Evolutionary conservation across 768 basidiomycete genomes (phyloP).

Genomic region (Suillus ampliporus): DNA sequence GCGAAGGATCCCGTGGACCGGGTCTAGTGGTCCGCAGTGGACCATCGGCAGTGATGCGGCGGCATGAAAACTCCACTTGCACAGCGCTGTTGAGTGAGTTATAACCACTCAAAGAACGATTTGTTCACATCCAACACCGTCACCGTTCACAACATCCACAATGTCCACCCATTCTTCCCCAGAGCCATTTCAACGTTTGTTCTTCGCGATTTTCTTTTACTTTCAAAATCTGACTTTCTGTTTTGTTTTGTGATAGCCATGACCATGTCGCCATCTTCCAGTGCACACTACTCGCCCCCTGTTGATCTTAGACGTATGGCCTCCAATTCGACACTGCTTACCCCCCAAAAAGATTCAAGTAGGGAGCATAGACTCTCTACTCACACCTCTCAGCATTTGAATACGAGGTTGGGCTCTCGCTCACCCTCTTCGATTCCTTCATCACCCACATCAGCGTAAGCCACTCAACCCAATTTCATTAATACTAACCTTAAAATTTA

Average conservation of each 20-base stretch:
- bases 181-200: conserved; percentile 28
- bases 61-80: conserved; percentile 14
- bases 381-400: conserved; percentile 55
- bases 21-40: not conserved
- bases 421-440: conserved; percentile 81
- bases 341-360: conserved; percentile 33
- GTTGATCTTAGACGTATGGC: conserved; percentile 63
- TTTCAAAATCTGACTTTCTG: not conserved
- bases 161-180: conserved; percentile 24
- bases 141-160: conserved; percentile 16
- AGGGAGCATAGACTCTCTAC: conserved; percentile 47
- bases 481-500: conserved; percentile 15
- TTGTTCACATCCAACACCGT: conserved; percentile 15
- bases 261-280: conserved; percentile 17
- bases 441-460: conserved; percentile 77
- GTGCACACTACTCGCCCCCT: conserved; percentile 37
- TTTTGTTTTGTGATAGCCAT: conserved; percentile 16
- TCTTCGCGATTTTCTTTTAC: not conserved
- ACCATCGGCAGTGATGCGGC: not conserved
- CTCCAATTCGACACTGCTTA: conserved; percentile 50
- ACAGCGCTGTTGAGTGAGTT: conserved; percentile 5
- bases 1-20: not conserved
- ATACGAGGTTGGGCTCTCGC: conserved; percentile 59
- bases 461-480: conserved; percentile 19
- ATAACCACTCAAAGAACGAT: conserved; percentile 8